Evolutionary conservation across 305 asterid species (phyloP).

Genomic region (Euphrasia arctica): DNA sequence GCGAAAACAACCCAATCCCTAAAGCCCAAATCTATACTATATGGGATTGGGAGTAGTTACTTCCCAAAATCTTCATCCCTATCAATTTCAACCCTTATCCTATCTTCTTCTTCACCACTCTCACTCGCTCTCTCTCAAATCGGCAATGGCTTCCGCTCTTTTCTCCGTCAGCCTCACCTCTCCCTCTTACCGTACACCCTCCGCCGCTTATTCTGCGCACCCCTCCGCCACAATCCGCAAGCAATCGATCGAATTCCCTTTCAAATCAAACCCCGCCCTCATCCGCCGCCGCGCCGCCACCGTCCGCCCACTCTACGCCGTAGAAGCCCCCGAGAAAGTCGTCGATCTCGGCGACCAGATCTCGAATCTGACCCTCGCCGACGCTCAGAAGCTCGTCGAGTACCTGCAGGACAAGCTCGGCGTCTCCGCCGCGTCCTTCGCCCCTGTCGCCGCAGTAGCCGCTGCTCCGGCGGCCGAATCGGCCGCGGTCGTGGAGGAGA

Average conservation of each 20-base stretch:
- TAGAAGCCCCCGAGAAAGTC: conserved; percentile 84
- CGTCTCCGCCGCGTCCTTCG: conserved; percentile 84
- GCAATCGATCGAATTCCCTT: conserved; percentile 38
- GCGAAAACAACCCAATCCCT: not conserved
- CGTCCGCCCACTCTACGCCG: conserved; percentile 64
- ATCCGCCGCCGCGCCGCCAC: conserved; percentile 46
- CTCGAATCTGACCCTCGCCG: conserved; percentile 69
- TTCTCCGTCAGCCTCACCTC: conserved; percentile 34
- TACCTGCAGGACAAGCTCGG: conserved; percentile 95
- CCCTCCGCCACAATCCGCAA: conserved; percentile 35
- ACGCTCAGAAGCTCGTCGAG: conserved; percentile 92
- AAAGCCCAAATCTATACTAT: not conserved
- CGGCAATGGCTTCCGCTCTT: conserved; percentile 51
- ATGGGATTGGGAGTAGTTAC: no score
- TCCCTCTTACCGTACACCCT: conserved; percentile 26
- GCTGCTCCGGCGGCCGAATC: conserved; percentile 42
- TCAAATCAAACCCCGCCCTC: conserved; percentile 28
- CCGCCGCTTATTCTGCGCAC: conserved; percentile 23
- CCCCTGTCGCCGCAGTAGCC: conserved; percentile 59
- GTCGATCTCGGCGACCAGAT: conserved; percentile 84
- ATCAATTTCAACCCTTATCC: conserved; percentile 2
- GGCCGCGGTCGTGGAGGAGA: conserved; percentile 69
- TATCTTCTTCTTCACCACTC: conserved; percentile 27
- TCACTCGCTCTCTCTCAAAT: not conserved
- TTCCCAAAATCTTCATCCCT: not conserved